A percentile compares a stretch with the other conserved stretches of the same genome.
phyloP scores from a whole-genome alignment of 768 basidiomycete species.

The Lactarius indigo region DNA sequence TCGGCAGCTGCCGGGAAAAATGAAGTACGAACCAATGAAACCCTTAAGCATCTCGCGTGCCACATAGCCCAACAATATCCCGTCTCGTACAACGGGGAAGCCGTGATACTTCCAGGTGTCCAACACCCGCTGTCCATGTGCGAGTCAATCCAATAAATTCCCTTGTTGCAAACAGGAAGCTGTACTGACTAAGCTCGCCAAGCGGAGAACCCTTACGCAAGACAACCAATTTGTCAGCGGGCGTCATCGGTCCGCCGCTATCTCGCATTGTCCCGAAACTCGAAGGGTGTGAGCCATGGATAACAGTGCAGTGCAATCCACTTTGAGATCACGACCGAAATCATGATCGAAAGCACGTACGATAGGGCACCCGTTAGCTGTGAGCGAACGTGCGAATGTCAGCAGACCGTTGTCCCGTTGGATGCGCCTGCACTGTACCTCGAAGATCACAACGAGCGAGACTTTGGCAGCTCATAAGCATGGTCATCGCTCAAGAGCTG shows the following conservation, averaged over 20 bases:
- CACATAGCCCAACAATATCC: conserved; percentile 58
- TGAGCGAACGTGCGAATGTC: no score
- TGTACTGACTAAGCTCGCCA: conserved; percentile 43
- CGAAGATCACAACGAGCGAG: no score
- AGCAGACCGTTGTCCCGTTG: neutral
- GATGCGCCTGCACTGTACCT: no score
- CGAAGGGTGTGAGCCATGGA: conserved; percentile 64
- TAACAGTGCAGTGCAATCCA: conserved; percentile 72
- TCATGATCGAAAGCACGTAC: conserved; percentile 80
- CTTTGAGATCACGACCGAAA: conserved; percentile 74
- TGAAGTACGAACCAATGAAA: conserved; percentile 32
- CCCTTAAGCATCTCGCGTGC: conserved; percentile 51
- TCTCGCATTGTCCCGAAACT: conserved; percentile 61
- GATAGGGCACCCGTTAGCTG: conserved; percentile 74
- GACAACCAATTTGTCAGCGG: conserved; percentile 46
- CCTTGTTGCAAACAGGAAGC: neutral
- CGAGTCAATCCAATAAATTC: neutral
- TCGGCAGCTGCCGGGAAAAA: neutral
- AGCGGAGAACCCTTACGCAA: conserved; percentile 40
- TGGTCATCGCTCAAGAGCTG: no score
- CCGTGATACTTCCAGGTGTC: conserved; percentile 50
- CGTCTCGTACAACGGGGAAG: conserved; percentile 57
- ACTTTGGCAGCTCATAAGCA: no score
- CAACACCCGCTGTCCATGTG: conserved; percentile 38
- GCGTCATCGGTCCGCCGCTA: conserved; percentile 60